Evolutionary conservation across 2,329 filamentous ascomycete genomes (phyloP).

Genomic region (Penicillium brevicompactum): DNA sequence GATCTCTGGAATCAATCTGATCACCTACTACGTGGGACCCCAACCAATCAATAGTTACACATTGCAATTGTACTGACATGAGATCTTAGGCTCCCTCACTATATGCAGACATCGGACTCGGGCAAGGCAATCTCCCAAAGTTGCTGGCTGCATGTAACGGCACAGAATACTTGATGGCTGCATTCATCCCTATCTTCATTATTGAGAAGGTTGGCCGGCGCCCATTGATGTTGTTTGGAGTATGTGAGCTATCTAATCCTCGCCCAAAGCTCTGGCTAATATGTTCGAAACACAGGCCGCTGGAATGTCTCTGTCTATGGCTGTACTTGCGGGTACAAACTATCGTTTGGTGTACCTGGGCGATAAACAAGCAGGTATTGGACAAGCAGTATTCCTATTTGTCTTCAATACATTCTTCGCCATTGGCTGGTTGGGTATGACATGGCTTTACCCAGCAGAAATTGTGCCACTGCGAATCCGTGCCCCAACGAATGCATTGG

Average conservation of each 20-base stretch:
- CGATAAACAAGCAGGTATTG: slow-evolving; percentile 42
- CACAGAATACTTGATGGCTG: slow-evolving; percentile 53
- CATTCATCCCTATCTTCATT: slow-evolving; percentile 49
- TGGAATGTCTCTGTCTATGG: slow-evolving; percentile 65
- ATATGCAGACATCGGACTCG: slow-evolving; percentile 24
- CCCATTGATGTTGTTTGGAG: slow-evolving; percentile 71
- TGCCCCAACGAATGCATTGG: slow-evolving; percentile 63
- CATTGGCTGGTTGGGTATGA: slow-evolving; percentile 63
- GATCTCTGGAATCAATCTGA: slow-evolving; percentile 42
- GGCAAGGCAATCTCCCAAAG: slow-evolving; percentile 17
- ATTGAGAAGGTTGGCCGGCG: slow-evolving; percentile 56
- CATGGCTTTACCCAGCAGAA: slow-evolving; percentile 64
- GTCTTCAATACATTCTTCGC: slow-evolving; percentile 65
- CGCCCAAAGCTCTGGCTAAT: neutral
- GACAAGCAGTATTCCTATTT: slow-evolving; percentile 58
- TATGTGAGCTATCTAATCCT: neutral
- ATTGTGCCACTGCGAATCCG: slow-evolving; percentile 57
- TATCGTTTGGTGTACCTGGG: slow-evolving; percentile 31
- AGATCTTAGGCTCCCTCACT: slow-evolving; percentile 18
- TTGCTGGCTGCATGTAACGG: slow-evolving; percentile 53
- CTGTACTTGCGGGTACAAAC: slow-evolving; percentile 50
- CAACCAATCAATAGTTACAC: rapidly evolving
- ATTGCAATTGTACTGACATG: neutral
- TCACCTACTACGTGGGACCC: slow-evolving; percentile 40
- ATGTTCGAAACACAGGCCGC: slow-evolving; percentile 32